A percentile compares a stretch with the other conserved stretches of the same genome.
Conservation (phyloP, 2,329 filamentous ascomycete species). For the Claviceps lovelessii region DNA sequence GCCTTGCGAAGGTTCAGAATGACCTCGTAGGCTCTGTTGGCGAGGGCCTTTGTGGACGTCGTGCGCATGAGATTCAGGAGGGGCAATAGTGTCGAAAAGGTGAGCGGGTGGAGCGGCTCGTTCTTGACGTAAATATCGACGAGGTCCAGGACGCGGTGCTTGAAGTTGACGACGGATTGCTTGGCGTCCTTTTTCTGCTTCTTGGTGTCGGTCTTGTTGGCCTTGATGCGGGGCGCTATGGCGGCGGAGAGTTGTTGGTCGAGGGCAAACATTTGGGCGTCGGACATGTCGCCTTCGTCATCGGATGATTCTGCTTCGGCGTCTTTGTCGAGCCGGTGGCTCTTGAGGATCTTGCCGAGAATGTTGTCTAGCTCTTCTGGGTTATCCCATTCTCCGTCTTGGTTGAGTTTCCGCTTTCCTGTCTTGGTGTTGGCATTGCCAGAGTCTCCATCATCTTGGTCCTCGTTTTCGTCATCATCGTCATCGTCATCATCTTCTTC, state of each 20-base stretch:
- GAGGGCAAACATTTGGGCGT: constrained; percentile 86
- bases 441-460: neutral
- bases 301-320: constrained; percentile 40
- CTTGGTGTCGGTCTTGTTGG: constrained; percentile 46
- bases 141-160: constrained; percentile 81
- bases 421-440: constrained; percentile 30
- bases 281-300: constrained; percentile 73
- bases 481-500: constrained; percentile 11
- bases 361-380: constrained; percentile 51
- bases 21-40: constrained; percentile 57
- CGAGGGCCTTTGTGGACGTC: constrained; percentile 63
- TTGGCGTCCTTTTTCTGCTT: constrained; percentile 79
- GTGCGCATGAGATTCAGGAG: constrained; percentile 61
- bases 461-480: constrained; percentile 10
- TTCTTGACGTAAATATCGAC: constrained; percentile 73
- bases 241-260: constrained; percentile 74
- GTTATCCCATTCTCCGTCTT: constrained; percentile 26
- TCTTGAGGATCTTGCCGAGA: constrained; percentile 64
- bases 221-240: constrained; percentile 62
- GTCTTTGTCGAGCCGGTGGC: constrained; percentile 48
- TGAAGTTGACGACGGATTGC: constrained; percentile 84
- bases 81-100: constrained; percentile 58
- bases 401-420: constrained; percentile 25
- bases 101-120: constrained; percentile 52
- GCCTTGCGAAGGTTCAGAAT: constrained; percentile 58